Evolutionary conservation across 73 alveolate genomes (phyloP), one percentile per base, ranked within the genome.

Genomic region (Diophrys sp.): DNA sequence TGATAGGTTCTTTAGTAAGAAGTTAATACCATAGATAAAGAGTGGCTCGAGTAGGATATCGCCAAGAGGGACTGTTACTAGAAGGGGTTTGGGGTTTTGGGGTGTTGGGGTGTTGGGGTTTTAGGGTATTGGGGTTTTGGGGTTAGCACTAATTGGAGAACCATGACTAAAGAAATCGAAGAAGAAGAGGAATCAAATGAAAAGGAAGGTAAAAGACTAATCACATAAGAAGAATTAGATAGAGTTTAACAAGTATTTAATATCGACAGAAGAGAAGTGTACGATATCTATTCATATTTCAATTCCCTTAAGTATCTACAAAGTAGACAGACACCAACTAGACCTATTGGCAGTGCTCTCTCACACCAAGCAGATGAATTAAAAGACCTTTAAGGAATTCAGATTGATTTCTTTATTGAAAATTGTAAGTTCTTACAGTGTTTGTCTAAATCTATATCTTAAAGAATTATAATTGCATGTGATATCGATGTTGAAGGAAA

Each of bases 361-460:
- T 8, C 26, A 32, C 2, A 33, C 27, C 31, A 69, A 29, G 25
- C 8, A 25, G 11, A 2, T 33, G 29, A 1, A n/a, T n/a, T n/a
- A n/a, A n/a, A n/a, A n/a, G 30, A 55, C 24, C 71, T 18, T 68
- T n/a, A 85, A 29, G 93, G 93, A 5, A 67, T 85, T 23, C 24
- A 57, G 23, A 33, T 85, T 0, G 82, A 70, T 26, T 85, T 68
- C 77, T 85, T 85, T 53, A 33, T 54, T 0, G 78, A 71, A 56
- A 78, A 85, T 57, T 85, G 93, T 33, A 23, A 56, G 26, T 85
- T 85, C 44, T 53, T 85, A 23, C 31, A 74, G 1, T 88, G 88
- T 24, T 33, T 74, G 0, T 67, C 71, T 26, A 85, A 84, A 24
- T 75, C 56, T 26, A 70, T 85, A 2, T 30, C 44, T 29, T 72